Base-by-base conservation (phyloP, 108 stramenopile species). In the Skeletonema tropicum region DNA sequence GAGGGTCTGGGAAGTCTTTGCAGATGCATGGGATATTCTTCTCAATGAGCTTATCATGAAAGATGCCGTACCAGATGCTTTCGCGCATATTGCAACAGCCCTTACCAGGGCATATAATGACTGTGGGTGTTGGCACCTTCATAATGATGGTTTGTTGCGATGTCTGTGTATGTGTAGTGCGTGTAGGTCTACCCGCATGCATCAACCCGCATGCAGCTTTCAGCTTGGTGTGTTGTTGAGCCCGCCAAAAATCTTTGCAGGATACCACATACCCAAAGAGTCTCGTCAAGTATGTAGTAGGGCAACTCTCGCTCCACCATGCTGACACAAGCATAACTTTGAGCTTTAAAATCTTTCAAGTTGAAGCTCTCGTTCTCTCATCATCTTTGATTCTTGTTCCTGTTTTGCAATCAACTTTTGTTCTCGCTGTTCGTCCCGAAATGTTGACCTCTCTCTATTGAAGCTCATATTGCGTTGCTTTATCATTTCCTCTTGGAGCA, bases 101-200 rank as follows among this genome's bases (percentile, higher is more conserved):
- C 61, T 89, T 91, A 6, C 90, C 90, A 33, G 90, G 90, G 61
- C 85, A 87, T 45, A 91, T 87, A 60, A 91, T 82, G n/a, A 88
- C 88, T 10, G 76, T 84, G 12, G 85, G 80, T n/a, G 25, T 36
- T 23, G 25, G 38, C 21, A 59, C 5, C 49, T 68, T 68, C 67
- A 68, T 68, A n/a, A n/a, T n/a, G n/a, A n/a, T n/a, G n/a, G n/a
- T n/a, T n/a, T n/a, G n/a, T n/a, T n/a, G n/a, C n/a, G n/a, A n/a
- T n/a, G n/a, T n/a, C n/a, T n/a, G n/a, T n/a, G n/a, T n/a, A n/a
- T n/a, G n/a, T n/a, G n/a, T n/a, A n/a, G n/a, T n/a, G n/a, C n/a
- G n/a, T n/a, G n/a, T n/a, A n/a, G n/a, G n/a, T n/a, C n/a, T n/a
- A n/a, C n/a, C n/a, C n/a, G n/a, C n/a, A 21, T 21, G 23, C 49